phyloP scores from a whole-genome alignment of 495 filamentous ascomycete species.

The Aspergillus cavernicola region DNA sequence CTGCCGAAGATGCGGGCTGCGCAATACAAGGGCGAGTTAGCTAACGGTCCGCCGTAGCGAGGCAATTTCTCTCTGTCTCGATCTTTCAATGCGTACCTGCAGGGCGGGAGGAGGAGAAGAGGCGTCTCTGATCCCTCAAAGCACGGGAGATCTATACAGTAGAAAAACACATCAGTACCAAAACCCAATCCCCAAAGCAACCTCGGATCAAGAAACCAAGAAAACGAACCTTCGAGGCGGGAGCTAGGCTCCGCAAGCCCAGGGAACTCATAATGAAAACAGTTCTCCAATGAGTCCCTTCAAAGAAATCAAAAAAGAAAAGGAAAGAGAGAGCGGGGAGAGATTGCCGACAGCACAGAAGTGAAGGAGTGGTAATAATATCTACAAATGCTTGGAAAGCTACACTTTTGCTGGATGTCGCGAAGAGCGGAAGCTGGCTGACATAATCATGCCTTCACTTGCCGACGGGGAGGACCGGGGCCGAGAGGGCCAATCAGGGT shows the following conservation, averaged over 20 bases:
- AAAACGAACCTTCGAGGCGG: constrained; percentile 50
- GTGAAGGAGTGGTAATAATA: constrained; percentile 23
- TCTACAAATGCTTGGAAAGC: constrained; percentile 28
- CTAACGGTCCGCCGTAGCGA: constrained; percentile 5
- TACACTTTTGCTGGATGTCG: constrained; percentile 31
- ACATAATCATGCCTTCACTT: constrained; percentile 37
- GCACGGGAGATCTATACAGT: constrained; percentile 41
- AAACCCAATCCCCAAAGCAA: constrained; percentile 18
- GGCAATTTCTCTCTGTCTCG: constrained; percentile 12
- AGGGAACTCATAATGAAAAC: constrained; percentile 53
- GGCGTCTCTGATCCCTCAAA: constrained; percentile 55
- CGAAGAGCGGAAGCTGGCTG: constrained; percentile 28
- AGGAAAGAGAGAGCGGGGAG: constrained; percentile 9
- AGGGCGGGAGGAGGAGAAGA: constrained; percentile 82
- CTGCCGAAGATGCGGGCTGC: constrained; percentile 76
- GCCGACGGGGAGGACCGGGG: constrained; percentile 37
- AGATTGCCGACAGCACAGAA: constrained; percentile 17
- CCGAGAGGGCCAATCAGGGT: constrained; percentile 31
- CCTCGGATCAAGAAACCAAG: constrained; percentile 12
- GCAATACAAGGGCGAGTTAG: constrained; percentile 36
- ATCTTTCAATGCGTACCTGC: constrained; percentile 55
- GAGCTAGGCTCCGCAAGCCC: constrained; percentile 57
- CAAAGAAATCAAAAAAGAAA: constrained; percentile 15
- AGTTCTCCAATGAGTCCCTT: constrained; percentile 27
- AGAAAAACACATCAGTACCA: constrained; percentile 20